phyloP scores from a whole-genome alignment of 2,329 filamentous ascomycete species.

The Aspergillus felis region DNA sequence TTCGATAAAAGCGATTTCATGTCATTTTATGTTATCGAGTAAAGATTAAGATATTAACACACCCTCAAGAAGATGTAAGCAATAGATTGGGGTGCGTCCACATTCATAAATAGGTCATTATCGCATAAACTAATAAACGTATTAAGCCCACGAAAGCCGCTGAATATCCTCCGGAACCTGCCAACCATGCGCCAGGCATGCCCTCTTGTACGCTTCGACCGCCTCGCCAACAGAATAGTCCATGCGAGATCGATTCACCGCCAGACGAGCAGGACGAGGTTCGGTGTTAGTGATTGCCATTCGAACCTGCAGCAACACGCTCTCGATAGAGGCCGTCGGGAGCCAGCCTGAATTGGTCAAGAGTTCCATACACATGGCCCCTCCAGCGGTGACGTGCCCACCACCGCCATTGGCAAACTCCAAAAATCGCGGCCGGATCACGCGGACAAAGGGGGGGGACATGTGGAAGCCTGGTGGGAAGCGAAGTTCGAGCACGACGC shows the following conservation, averaged over 20 bases:
- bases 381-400: slow-evolving; percentile 79
- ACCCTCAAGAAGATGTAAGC: too few species aligned
- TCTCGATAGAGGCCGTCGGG: slow-evolving; percentile 69
- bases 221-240: slow-evolving; percentile 70
- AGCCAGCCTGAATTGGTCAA: slow-evolving; percentile 82
- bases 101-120: neutral
- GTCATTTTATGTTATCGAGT: too few species aligned
- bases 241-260: slow-evolving; percentile 24
- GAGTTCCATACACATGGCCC: slow-evolving; percentile 80
- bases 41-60: too few species aligned
- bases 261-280: slow-evolving; percentile 68
- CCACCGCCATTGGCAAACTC: slow-evolving; percentile 70
- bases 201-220: slow-evolving; percentile 66
- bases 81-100: too few species aligned
- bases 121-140: neutral
- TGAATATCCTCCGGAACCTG: slow-evolving; percentile 60
- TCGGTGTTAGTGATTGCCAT: slow-evolving; percentile 68
- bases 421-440: slow-evolving; percentile 76
- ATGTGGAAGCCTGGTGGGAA: slow-evolving; percentile 74
- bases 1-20: too few species aligned
- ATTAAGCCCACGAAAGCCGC: slow-evolving; percentile 35
- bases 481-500: slow-evolving; percentile 75
- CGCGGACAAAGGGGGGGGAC: slow-evolving; percentile 77
- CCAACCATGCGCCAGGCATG: slow-evolving; percentile 70
- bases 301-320: slow-evolving; percentile 74